phyloP scores from a whole-genome alignment of 2,329 filamentous ascomycete genomes.

The Cladophialophora bantiana region DNA sequence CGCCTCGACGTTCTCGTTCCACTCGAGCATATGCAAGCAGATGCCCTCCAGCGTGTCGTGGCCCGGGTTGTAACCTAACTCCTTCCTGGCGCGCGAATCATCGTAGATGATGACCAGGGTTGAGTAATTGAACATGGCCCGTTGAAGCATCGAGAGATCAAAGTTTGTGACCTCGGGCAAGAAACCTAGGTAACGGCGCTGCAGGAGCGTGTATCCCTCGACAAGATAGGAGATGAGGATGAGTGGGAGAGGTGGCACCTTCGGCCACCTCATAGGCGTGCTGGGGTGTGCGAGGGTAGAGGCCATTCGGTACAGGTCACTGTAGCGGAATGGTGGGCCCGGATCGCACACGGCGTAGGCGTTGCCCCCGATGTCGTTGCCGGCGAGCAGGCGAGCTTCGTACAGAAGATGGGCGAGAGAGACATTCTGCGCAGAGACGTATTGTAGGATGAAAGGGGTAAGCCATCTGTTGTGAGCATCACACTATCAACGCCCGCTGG shows the following conservation, averaged over 20 bases:
- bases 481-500: not conserved
- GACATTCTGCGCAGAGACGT: slow-evolving; percentile 60
- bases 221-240: slow-evolving; percentile 45
- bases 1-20: slow-evolving; percentile 43
- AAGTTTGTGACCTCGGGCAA: slow-evolving; percentile 34
- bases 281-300: slow-evolving; percentile 41
- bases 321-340: slow-evolving; percentile 52
- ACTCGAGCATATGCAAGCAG: slow-evolving; percentile 45
- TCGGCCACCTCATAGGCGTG: slow-evolving; percentile 43
- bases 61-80: slow-evolving; percentile 45
- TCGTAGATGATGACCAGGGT: slow-evolving; percentile 40
- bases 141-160: slow-evolving; percentile 45
- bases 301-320: slow-evolving; percentile 45
- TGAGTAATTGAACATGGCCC: slow-evolving; percentile 45
- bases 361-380: slow-evolving; percentile 52
- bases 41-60: slow-evolving; percentile 46
- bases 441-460: slow-evolving; percentile 57
- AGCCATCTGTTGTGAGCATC: slow-evolving; percentile 48
- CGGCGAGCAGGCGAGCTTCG: slow-evolving; percentile 57
- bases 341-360: slow-evolving; percentile 61
- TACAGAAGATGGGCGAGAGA: slow-evolving; percentile 62
- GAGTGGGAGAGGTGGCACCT: slow-evolving; percentile 41
- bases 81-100: slow-evolving; percentile 21
- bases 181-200: slow-evolving; percentile 41
- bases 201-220: slow-evolving; percentile 45